Base-by-base conservation (phyloP, 1,139 yeast species). In the Casaregolazyma suthepensis region DNA sequence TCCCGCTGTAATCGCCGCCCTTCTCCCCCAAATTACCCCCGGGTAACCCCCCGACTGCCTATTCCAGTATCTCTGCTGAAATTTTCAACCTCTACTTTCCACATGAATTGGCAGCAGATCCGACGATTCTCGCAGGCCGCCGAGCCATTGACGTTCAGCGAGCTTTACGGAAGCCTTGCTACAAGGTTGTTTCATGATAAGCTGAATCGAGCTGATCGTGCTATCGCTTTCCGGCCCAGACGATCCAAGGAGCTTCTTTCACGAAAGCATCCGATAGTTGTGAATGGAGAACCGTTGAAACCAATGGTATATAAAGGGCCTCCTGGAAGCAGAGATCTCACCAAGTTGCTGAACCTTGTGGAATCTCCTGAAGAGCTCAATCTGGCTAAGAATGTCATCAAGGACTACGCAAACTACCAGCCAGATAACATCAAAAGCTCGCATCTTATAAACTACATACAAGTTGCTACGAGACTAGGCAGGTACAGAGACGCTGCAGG, bases 141-240 rank as follows among this genome's bases (percentile, higher is more conserved):
- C 22, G 44, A 38, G 22, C 38, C 50, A 20, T 38, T 38, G 37
- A 15, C 54, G 6, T 56, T 54, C 43, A 43, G 22, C 7, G 56
- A 48, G 29, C 45, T 54, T 9, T 47, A 54, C 42, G 50, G 42
- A 9, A 48, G 45, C 26, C 50, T 57, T 18, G 46, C 52, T 26
- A 49, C 53, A 17, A 48, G 59, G 48, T 53, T 60, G 51, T 55
- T 58, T 22, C 53, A 56, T 19, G 55, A 52, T 46, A 53, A 56
- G 20, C 59, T 61, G 26, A 61, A 60, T 50, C 48, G 56, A 17
- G 56, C 61, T n/a, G 56, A 57, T 42, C 54, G 64, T 19, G 57
- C 61, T 40, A 58, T 65, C 18, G 66, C 63, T 9, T 67, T 66
- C 56, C 58, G 67, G 31, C 66, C 67, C 2, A 52, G 62, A 22